Evolutionary conservation across 768 basidiomycete genomes (phyloP), one percentile per base, ranked within the genome.

Genomic region (Cyclocybe aegerita): DNA sequence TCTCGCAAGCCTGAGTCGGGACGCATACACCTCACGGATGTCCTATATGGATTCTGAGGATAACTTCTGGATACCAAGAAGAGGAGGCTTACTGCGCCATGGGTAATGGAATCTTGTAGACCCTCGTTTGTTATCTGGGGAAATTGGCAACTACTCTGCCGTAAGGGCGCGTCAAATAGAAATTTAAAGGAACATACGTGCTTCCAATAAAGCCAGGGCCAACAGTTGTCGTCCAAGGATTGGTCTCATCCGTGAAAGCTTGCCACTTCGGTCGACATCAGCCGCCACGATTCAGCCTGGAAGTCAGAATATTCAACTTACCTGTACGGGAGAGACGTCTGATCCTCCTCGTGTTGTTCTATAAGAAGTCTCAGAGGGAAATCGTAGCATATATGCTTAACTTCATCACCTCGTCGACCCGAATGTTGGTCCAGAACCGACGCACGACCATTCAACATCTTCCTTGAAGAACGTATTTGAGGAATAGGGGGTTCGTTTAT

Each of bases 391-490:
- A 38, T 17, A 9, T 8, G 0, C 9, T 34, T 36, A 8, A 14
- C 32, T 45, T 34, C 6, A 52, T 44, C 36, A 71, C 73, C 62
- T 65, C 33, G 58, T 62, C 39, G 63, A 48, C 12, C 70, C 69
- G 49, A 55, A 65, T 2, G 72, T 62, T 30, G 76, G 71, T 0
- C 77, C 77, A 35, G 67, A 65, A 9, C 70, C 72, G 34, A 56
- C 61, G 51, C 79, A 80, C 31, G 65, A 68, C 77, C 78, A 79
- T 4, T 64, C 9, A 4, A 77, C 57, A 46, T 72, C 70, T 59
- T 80, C 79, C 43, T 72, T 70, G 59, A 77, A 76, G 54, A 79
- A 80, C 0, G 73, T 77, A 48, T 79, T 80, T 10, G 76, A 74
- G 0, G 61, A 62, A 56, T 79, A 80, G 3, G 79, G 78, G 0